Conservation (phyloP, 2,329 filamentous ascomycete species). For the Aspergillus novofumigatus region DNA sequence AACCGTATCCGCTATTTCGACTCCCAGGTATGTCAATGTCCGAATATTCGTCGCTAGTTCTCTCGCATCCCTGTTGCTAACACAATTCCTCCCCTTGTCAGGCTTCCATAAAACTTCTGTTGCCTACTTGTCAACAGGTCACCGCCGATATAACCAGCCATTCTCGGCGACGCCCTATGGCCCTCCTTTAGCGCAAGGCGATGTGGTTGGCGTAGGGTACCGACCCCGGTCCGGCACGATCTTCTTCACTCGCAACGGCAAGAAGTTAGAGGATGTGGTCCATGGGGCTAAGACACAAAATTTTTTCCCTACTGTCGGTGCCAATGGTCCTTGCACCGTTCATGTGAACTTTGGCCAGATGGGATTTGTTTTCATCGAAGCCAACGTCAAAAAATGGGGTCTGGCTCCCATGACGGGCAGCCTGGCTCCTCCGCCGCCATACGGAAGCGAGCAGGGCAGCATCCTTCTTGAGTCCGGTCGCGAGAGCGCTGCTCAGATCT, state of each 20-base stretch:
- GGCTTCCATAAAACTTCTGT: slow-evolving; percentile 90
- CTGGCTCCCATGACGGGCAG: slow-evolving; percentile 93
- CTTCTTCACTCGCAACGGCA: slow-evolving; percentile 98
- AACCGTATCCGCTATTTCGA: slow-evolving; percentile 92
- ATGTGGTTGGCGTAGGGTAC: slow-evolving; percentile 94
- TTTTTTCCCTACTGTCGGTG: slow-evolving; percentile 95
- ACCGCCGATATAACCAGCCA: slow-evolving; percentile 87
- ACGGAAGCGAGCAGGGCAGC: slow-evolving; percentile 94
- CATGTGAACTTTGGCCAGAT: slow-evolving; percentile 98
- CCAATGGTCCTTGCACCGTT: slow-evolving; percentile 85
- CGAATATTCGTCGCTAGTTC: background rate
- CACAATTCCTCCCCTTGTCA: slow-evolving; percentile 31
- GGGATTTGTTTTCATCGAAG: slow-evolving; percentile 98
- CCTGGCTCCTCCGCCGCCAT: slow-evolving; percentile 89
- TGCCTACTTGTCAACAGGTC: slow-evolving; percentile 83
- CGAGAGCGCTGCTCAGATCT: slow-evolving; percentile 45
- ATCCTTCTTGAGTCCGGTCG: slow-evolving; percentile 86
- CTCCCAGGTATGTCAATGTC: slow-evolving; percentile 67
- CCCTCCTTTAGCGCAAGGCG: slow-evolving; percentile 81
- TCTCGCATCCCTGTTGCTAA: background rate
- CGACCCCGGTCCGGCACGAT: slow-evolving; percentile 88
- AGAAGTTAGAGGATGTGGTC: slow-evolving; percentile 89
- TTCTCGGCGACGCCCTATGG: slow-evolving; percentile 78
- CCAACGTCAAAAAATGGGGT: slow-evolving; percentile 99
- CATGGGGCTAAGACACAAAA: slow-evolving; percentile 93